Conservation (phyloP, 306 rosid species). For the Biancaea sappan region DNA sequence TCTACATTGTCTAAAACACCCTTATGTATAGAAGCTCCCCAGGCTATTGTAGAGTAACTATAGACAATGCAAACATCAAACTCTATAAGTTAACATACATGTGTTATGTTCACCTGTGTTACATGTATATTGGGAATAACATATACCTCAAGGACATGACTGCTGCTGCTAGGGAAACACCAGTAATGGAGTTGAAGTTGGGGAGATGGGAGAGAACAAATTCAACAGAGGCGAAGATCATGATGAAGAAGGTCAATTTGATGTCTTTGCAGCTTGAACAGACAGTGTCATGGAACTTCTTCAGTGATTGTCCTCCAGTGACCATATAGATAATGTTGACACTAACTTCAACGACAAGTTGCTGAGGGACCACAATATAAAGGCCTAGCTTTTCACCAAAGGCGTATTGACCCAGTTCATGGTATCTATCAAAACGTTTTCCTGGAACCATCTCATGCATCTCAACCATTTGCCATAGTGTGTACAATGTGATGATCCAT, state of each 20-base stretch:
- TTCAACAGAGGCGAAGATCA: conserved; percentile 83
- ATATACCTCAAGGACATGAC: conserved; percentile 80
- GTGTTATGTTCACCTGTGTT: too few relatives aligned
- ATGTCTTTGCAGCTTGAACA: conserved; percentile 49
- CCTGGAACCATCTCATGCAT: conserved; percentile 95
- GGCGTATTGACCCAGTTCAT: conserved; percentile 80
- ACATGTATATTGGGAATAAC: too few relatives aligned
- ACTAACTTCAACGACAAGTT: conserved; percentile 62
- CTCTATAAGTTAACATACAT: too few relatives aligned
- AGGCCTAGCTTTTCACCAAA: conserved; percentile 85
- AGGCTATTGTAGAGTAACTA: conserved; percentile 90
- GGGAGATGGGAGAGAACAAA: conserved; percentile 87
- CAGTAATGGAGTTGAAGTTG: conserved; percentile 68
- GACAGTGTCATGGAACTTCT: conserved; percentile 59
- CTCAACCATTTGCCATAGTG: conserved; percentile 85
- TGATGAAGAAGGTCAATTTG: conserved; percentile 65
- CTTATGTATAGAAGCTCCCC: conserved; percentile 61
- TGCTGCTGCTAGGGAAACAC: conserved; percentile 77
- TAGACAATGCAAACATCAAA: neutral
- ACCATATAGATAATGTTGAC: conserved; percentile 79
- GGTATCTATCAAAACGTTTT: conserved; percentile 77
- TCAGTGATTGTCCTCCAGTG: conserved; percentile 69
- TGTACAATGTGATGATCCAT: conserved; percentile 73
- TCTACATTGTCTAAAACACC: conserved; percentile 62
- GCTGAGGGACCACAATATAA: conserved; percentile 86